phyloP scores from a whole-genome alignment of 2,329 filamentous ascomycete species.

The Hypoxylon sp. region DNA sequence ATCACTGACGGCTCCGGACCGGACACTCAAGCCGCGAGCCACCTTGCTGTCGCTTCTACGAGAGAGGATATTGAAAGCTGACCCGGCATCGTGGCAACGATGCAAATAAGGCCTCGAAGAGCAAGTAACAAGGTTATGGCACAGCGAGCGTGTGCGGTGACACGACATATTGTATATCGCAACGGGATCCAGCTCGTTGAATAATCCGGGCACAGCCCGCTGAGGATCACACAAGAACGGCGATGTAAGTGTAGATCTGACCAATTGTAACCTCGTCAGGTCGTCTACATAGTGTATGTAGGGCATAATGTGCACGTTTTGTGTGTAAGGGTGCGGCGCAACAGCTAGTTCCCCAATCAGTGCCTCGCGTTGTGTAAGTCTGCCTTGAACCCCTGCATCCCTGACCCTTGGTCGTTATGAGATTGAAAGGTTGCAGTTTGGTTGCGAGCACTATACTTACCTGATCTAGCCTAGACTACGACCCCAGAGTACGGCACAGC shows the following conservation, averaged over 20 bases:
- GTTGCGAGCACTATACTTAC: background rate
- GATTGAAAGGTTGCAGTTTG: conserved; percentile 7
- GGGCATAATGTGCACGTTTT: conserved; percentile 7
- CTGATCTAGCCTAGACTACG: background rate
- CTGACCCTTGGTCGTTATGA: background rate
- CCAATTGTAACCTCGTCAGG: background rate
- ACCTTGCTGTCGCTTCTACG: conserved; percentile 4
- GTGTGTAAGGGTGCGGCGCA: conserved; percentile 25
- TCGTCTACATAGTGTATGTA: background rate
- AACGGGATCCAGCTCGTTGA: conserved; percentile 1
- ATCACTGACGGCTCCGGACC: conserved; percentile 4
- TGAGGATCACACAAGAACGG: conserved; percentile 8
- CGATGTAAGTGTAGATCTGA: background rate
- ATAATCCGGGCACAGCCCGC: conserved; percentile 9
- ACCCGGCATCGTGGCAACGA: conserved; percentile 16
- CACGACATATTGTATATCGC: conserved; percentile 7
- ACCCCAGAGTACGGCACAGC: background rate
- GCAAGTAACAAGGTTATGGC: background rate
- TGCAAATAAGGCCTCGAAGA: background rate
- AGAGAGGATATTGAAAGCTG: background rate
- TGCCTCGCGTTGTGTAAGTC: background rate
- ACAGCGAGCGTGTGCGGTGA: background rate
- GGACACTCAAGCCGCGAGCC: conserved; percentile 3
- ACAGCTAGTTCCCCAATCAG: conserved; percentile 23
- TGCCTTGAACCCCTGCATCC: conserved; percentile 7